These are phyloP conservation scores for Rhodocollybia butyracea DNA, from an alignment of 768 basidiomycete genomes.

Conservation along the genomic window DNA sequence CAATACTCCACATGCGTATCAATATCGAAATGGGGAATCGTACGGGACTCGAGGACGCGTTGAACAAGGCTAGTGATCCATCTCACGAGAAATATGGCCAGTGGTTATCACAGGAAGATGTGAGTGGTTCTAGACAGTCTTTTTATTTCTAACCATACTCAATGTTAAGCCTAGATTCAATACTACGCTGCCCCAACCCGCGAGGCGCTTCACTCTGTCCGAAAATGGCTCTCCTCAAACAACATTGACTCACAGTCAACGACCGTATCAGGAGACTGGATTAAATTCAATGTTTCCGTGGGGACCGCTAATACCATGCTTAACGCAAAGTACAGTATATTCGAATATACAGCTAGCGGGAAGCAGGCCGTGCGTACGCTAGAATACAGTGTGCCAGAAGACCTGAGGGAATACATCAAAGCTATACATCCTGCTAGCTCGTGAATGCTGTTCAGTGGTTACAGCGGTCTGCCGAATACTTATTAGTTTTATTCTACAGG, in stretches of 20 bases:
- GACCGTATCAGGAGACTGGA: slow-evolving; percentile 30
- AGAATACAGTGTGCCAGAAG: slow-evolving; percentile 30
- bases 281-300: slow-evolving; percentile 28
- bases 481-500: too few species aligned
- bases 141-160: not conserved
- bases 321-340: slow-evolving; percentile 33
- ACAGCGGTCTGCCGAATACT: too few species aligned
- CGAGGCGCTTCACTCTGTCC: slow-evolving; percentile 24
- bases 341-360: slow-evolving; percentile 26
- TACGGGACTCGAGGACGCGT: not conserved
- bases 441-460: too few species aligned
- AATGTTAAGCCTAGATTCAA: slow-evolving; percentile 12
- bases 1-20: not conserved
- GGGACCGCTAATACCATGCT: slow-evolving; percentile 31
- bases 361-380: slow-evolving; percentile 28
- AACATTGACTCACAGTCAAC: slow-evolving; percentile 13
- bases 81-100: slow-evolving; percentile 25
- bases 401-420: slow-evolving; percentile 25
- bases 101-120: slow-evolving; percentile 31
- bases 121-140: slow-evolving; percentile 8
- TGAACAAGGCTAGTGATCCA: not conserved
- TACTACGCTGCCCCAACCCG: slow-evolving; percentile 12
- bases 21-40: not conserved
- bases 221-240: slow-evolving; percentile 34
- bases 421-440: slow-evolving; percentile 33